These are phyloP conservation scores for Phylloporus sp. DNA, from an alignment of 768 basidiomycete genomes.

Conservation along the genomic window DNA sequence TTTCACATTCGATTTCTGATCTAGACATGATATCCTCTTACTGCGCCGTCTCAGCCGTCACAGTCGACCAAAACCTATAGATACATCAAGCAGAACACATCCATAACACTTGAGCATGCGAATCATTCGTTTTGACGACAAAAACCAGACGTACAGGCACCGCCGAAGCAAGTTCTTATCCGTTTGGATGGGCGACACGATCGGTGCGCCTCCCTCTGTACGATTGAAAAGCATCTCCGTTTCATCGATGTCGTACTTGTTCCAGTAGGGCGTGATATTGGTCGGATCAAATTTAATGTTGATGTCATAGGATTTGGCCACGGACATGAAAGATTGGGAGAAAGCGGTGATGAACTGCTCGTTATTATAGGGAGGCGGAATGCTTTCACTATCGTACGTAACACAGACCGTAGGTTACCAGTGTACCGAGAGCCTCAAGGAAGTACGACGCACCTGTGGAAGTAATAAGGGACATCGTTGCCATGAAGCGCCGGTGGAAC, in stretches of 20 bases:
- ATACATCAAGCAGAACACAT: not conserved
- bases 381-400: not conserved
- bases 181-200: not conserved
- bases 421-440: not conserved
- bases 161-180: not conserved
- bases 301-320: conserved; percentile 20
- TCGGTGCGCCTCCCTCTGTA: conserved; percentile 1
- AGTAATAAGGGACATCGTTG: conserved; percentile 39
- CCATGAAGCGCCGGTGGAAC: conserved; percentile 30
- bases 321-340: conserved; percentile 23
- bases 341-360: conserved; percentile 29
- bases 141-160: conserved; percentile 10
- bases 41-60: conserved; percentile 9
- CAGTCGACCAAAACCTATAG: conserved; percentile 13
- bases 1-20: too few relatives aligned
- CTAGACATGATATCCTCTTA: not conserved
- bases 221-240: conserved; percentile 19
- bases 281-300: conserved; percentile 15
- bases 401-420: not conserved
- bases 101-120: not conserved
- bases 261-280: conserved; percentile 17
- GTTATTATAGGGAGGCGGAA: conserved; percentile 19
- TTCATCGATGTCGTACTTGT: not conserved
- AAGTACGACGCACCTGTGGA: conserved; percentile 20
- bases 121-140: not conserved